Base-by-base conservation (phyloP, 2,329 filamentous ascomycete genomes). In the Drechslerella dactyloides region DNA sequence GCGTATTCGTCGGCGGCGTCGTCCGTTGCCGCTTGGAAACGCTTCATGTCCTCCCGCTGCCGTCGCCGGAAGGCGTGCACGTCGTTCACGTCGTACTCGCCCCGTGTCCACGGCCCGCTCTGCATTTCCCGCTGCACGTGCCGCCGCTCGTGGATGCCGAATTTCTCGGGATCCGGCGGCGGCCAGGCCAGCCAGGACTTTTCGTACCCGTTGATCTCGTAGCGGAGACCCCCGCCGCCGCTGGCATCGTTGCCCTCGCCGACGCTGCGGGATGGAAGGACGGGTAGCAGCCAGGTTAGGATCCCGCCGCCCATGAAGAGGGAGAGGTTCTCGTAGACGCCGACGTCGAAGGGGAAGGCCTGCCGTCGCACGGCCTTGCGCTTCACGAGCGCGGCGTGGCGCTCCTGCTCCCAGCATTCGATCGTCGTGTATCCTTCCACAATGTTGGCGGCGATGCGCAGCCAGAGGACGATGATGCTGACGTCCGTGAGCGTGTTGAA, bases 331-430 rank as follows among this genome's bases (percentile, higher is more conserved):
- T 81, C 78, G 81, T 86, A 91, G 75, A 94, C 82, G 55, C 89
- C 90, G 50, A 93, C 80, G 76, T 96, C 90, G 79, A 92, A 94
- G 0, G 90, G 91, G 75, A 91, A 94, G 78, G 93, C 89, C 76
- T 93, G 85, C 59, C 77, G 0, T 77, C 78, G 23, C 19, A 79
- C 80, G 1, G 79, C 78, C 59, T 77, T 78, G 1, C 79, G 77
- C 0, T 82, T 80, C 23, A 87, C 79, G 0, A 87, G 78, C 7
- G 84, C 81, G 74, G 86, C 84, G 78, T 89, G 87, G 0, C 86
- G 82, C 74, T 89, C 86, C 52, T 86, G 79, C 77, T 89, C 90
- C 90, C 90, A 93, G 72, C 84, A 84, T 80, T 96, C 91, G 76
- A 96, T 94, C 78, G 90, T 91, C 23, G 90, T 93, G 78, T 90